Base-by-base conservation (phyloP, 768 basidiomycete genomes). In the Boletus pseudo-olivaceus region DNA sequence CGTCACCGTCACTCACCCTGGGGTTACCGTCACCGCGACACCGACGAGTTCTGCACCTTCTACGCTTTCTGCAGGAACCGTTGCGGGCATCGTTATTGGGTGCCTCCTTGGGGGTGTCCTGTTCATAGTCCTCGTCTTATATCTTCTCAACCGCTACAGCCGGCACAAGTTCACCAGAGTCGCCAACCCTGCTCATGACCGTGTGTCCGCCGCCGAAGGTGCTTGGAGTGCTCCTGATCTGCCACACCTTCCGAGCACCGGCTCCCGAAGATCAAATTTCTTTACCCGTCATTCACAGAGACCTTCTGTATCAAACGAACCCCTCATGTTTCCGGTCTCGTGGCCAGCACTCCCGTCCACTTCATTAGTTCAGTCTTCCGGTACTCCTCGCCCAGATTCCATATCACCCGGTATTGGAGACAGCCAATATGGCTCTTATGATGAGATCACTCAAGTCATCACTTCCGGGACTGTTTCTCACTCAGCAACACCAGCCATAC, bases 31-130 rank as follows among this genome's bases (percentile, higher is more conserved):
- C 35, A 52, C 61, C 42, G 26, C 48, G n/a, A 42, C 34, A 0
- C 9, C 46, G 14, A 29, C 48, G 1, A 41, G 32, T 17, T 15
- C 49, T 17, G 3, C 51, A 15, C 27, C 56, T 7, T 40, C 58
- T 9, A 29, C 50, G 3, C 38, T 66, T 15, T 53, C 65, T 23
- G 2, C 62, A 0, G 42, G 35, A 2, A 20, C 44, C 14, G 45
- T 67, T 15, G 62, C 60, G 11, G 63, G 56, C 35, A 68, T 71
- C 45, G 39, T 61, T 20, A 20, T 71, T 10, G 68, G 61, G 8
- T 14, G 27, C 32, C 42, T 66, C 9, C 15, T 63, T 3, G 70
- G 52, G 1, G 44, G 44, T 34, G 30, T 43, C 30, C 19, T 64
- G 10, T 19, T 71, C 17, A 51, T 57, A 15, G 29, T 3, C 3